Evolutionary conservation across 495 filamentous ascomycete genomes (phyloP).

Genomic region (Lepidopterella palustris): DNA sequence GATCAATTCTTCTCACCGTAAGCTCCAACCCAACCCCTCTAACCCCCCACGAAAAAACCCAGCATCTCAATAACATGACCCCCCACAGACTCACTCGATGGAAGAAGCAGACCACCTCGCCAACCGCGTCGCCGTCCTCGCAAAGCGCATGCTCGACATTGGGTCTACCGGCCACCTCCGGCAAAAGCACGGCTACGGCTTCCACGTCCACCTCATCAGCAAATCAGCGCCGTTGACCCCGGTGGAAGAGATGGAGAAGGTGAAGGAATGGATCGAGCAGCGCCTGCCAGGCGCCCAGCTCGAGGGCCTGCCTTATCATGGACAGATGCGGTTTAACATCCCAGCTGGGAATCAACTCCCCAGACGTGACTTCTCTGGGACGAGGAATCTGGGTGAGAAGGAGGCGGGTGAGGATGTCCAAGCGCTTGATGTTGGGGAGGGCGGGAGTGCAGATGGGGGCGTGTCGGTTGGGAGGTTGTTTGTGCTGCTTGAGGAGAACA

Average conservation of each 20-base stretch:
- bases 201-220: conserved; percentile 21
- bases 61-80: neutral
- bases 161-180: conserved; percentile 57
- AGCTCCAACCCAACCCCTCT: neutral
- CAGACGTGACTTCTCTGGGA: neutral
- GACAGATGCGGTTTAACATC: conserved; percentile 72
- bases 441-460: conserved; percentile 23
- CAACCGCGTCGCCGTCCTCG: conserved; percentile 62
- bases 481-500: conserved; percentile 47
- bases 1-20: conserved; percentile 32
- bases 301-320: conserved; percentile 71
- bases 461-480: conserved; percentile 57
- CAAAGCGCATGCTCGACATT: conserved; percentile 63
- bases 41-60: too few species aligned
- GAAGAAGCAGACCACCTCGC: conserved; percentile 74
- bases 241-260: conserved; percentile 54
- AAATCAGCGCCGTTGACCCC: conserved; percentile 60
- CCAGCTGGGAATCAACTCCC: conserved; percentile 37
- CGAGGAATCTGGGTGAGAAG: too few species aligned
- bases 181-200: conserved; percentile 51
- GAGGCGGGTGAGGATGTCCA: conserved; percentile 18
- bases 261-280: conserved; percentile 54
- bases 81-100: conserved; percentile 60
- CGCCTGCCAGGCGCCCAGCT: conserved; percentile 53
- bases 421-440: too few species aligned